Evolutionary conservation across 1,284 basidiomycete species (phyloP), one percentile per base, ranked within the genome.

Genomic region (Singerocomus inundabilis): DNA sequence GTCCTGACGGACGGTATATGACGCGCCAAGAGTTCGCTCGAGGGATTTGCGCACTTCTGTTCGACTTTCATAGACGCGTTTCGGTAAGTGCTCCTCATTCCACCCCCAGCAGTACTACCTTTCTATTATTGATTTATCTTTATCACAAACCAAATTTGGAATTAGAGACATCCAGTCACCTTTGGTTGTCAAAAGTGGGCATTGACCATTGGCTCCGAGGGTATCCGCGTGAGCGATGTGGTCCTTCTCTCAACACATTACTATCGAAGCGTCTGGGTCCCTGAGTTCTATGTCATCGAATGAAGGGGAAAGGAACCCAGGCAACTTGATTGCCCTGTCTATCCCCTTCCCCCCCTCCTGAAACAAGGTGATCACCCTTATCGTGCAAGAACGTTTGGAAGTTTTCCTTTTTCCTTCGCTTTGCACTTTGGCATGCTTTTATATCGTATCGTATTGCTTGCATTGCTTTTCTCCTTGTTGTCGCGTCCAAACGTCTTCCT

Each of bases 161-260:
- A 30, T 24, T n/a, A 59, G 57, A 45, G 18, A 25, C 16, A 35
- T 9, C 15, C 43, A 4, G 26, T 54, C 11, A 28, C 35, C 16
- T 29, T 16, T 25, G 59, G 50, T 32, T 51, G 26, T 6, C 48
- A 61, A 35, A 36, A 45, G 40, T 59, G 57, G 57, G 34, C 45
- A 5, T 39, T 61, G 18, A 38, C 30, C 16, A 2, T 26, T 10
- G 36, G 46, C 25, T 10, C 37, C 13, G 43, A 61, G 15, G 38
- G 39, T 15, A 39, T 61, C 26, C 50, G 26, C 1, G n/a, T 24
- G 6, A 16, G 34, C 4, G 48, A 59, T 6, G 41, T 59, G 16
- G 41, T 49, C 21, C 30, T 59, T 9, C 30, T 59, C 11, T 59
- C 57, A 4, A 45, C 51, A n/a, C 57, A 59, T 49, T 59, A 61